Evolutionary conservation across 1,284 basidiomycete genomes (phyloP).

Genomic region (Rhodotorula sp.): DNA sequence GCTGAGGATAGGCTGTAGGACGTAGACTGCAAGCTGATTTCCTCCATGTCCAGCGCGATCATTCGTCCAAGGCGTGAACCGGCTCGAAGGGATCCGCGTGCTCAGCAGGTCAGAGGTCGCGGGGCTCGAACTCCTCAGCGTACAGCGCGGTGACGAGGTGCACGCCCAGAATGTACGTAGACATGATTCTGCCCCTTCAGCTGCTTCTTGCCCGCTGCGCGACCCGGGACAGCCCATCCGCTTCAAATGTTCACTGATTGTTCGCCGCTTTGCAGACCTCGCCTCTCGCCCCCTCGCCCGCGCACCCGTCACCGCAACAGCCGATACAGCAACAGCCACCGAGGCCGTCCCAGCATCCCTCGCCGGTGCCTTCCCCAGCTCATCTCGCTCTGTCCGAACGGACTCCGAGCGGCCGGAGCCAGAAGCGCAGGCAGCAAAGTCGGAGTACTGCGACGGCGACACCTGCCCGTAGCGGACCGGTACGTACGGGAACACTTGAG

Average conservation of each 20-base stretch:
- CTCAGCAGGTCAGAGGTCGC: constrained; percentile 18
- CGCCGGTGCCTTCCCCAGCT: constrained; percentile 7
- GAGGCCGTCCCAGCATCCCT: neutral
- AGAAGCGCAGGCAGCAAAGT: neutral
- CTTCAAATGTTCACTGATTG: neutral
- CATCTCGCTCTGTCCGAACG: neutral
- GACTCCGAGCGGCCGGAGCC: neutral
- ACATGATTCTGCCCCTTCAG: neutral
- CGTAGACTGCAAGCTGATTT: neutral
- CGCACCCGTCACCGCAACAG: neutral
- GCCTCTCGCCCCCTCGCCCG: no score
- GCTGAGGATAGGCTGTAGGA: neutral
- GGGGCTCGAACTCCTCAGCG: constrained; percentile 23
- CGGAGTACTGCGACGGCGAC: neutral
- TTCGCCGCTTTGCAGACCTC: no score
- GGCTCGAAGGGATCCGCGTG: constrained; percentile 1
- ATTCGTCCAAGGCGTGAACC: neutral
- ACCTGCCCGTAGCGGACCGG: neutral
- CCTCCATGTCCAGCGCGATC: neutral
- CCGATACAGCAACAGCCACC: neutral
- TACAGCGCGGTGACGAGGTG: constrained; percentile 1
- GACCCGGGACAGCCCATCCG: neutral
- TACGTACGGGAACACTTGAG: neutral
- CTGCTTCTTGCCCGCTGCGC: no score
- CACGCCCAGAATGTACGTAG: neutral